Evolutionary conservation across 2,329 filamentous ascomycete species (phyloP).

Genomic region (Cladosporium austrohemisphaericum): DNA sequence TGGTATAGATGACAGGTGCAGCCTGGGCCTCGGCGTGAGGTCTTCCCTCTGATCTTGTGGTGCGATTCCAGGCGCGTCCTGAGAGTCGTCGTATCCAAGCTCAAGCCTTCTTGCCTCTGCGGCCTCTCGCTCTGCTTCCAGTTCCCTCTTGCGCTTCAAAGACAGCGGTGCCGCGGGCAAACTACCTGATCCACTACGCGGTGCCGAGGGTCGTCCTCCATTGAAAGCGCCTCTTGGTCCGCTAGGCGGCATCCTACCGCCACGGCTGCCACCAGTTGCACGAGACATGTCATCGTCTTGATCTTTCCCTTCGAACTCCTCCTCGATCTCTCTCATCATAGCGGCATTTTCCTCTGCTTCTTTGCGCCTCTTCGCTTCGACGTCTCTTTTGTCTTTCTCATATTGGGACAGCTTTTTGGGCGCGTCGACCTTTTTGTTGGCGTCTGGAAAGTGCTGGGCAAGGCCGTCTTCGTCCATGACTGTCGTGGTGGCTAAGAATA

Average conservation of each 20-base stretch:
- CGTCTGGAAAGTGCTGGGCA: constrained; percentile 59
- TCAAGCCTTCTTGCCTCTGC: constrained; percentile 27
- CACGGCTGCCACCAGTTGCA: constrained; percentile 14
- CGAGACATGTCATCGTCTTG: constrained; percentile 25
- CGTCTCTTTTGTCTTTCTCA: constrained; percentile 83
- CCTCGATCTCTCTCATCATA: constrained; percentile 75
- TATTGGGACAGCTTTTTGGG: constrained; percentile 81
- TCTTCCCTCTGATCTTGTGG: constrained; percentile 40
- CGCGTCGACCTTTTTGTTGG: constrained; percentile 69
- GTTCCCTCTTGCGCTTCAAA: constrained; percentile 32
- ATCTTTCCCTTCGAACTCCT: constrained; percentile 69
- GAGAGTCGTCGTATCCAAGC: constrained; percentile 14
- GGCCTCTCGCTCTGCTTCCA: constrained; percentile 32
- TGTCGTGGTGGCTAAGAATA: neutral
- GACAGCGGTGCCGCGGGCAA: constrained; percentile 38
- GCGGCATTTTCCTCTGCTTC: constrained; percentile 85
- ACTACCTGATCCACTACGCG: constrained; percentile 49
- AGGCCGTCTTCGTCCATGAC: constrained; percentile 22
- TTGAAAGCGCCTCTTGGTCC: constrained; percentile 40
- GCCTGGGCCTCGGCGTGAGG: constrained; percentile 47
- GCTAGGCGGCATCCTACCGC: constrained; percentile 24
- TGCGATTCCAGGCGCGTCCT: constrained; percentile 4
- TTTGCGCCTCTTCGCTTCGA: constrained; percentile 78
- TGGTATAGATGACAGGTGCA: constrained; percentile 53
- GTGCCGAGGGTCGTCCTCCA: constrained; percentile 28